Conservation (phyloP, 2,329 filamentous ascomycete species). For the Phialocephala subalpina region DNA sequence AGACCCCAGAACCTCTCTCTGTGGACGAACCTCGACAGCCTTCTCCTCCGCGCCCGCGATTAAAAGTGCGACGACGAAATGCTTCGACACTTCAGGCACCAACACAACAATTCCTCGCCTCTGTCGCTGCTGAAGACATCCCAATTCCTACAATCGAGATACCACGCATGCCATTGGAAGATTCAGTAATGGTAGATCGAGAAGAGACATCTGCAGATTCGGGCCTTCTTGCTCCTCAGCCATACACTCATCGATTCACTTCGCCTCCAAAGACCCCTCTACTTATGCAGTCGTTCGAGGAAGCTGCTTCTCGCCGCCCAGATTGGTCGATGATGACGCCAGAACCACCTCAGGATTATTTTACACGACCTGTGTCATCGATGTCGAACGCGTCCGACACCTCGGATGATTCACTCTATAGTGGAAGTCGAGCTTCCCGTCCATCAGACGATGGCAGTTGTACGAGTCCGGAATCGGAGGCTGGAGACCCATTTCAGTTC, state of each 20-base stretch:
- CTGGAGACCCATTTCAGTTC: constrained; percentile 45
- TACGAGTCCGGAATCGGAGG: constrained; percentile 58
- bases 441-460: constrained; percentile 64
- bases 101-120: constrained; percentile 72
- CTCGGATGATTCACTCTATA: constrained; percentile 64
- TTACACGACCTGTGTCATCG: constrained; percentile 38
- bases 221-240: constrained; percentile 36
- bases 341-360: constrained; percentile 33
- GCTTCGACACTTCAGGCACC: constrained; percentile 54
- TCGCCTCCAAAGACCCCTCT: constrained; percentile 68
- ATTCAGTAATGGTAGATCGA: constrained; percentile 39
- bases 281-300: constrained; percentile 42
- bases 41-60: constrained; percentile 42
- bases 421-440: constrained; percentile 63
- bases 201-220: constrained; percentile 26
- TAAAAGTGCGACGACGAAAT: constrained; percentile 43
- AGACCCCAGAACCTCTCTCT: constrained; percentile 40
- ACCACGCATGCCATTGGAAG: constrained; percentile 49
- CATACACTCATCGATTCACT: constrained; percentile 22
- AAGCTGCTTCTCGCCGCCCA: constrained; percentile 31
- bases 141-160: constrained; percentile 72
- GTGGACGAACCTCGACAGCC: constrained; percentile 34
- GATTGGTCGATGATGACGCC: constrained; percentile 41
- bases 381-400: constrained; percentile 54
- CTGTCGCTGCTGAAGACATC: constrained; percentile 69